phyloP scores from a whole-genome alignment of 1,284 basidiomycete genomes.

The Trametes pubescens region DNA sequence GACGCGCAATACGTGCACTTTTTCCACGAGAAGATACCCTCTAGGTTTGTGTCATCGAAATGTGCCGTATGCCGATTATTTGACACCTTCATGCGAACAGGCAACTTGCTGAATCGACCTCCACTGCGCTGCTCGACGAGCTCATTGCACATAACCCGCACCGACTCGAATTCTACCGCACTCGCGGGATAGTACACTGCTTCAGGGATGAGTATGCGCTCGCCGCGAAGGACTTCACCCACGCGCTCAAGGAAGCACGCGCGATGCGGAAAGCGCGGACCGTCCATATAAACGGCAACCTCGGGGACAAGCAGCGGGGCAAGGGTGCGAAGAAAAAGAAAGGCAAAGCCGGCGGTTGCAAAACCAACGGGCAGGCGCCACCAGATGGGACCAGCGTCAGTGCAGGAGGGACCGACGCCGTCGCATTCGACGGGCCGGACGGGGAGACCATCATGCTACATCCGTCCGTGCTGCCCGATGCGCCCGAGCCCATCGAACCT shows the following conservation, averaged over 20 bases:
- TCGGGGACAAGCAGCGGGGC: constrained; percentile 50
- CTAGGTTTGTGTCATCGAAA: constrained; percentile 59
- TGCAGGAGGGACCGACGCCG: constrained; percentile 47
- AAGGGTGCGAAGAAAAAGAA: constrained; percentile 65
- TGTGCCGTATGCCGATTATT: background rate
- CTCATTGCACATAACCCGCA: constrained; percentile 76
- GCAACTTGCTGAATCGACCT: constrained; percentile 82
- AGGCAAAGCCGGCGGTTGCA: constrained; percentile 44
- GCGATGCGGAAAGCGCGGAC: constrained; percentile 67
- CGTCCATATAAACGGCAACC: constrained; percentile 53
- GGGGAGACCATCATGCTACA: constrained; percentile 63
- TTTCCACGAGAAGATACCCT: constrained; percentile 90
- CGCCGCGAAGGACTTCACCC: constrained; percentile 80
- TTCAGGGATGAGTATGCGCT: constrained; percentile 82
- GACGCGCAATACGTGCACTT: constrained; percentile 89
- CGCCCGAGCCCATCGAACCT: constrained; percentile 82
- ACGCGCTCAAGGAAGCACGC: constrained; percentile 78
- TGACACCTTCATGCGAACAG: constrained; percentile 46
- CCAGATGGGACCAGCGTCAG: constrained; percentile 63
- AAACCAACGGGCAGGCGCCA: constrained; percentile 69
- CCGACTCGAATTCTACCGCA: constrained; percentile 80
- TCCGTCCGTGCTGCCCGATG: constrained; percentile 72
- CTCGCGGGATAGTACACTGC: constrained; percentile 83
- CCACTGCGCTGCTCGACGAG: constrained; percentile 74
- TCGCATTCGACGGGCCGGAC: constrained; percentile 55